These are phyloP conservation scores for Globisporangium polare DNA, from an alignment of 352 stramenopile species.

Conservation along the genomic window DNA sequence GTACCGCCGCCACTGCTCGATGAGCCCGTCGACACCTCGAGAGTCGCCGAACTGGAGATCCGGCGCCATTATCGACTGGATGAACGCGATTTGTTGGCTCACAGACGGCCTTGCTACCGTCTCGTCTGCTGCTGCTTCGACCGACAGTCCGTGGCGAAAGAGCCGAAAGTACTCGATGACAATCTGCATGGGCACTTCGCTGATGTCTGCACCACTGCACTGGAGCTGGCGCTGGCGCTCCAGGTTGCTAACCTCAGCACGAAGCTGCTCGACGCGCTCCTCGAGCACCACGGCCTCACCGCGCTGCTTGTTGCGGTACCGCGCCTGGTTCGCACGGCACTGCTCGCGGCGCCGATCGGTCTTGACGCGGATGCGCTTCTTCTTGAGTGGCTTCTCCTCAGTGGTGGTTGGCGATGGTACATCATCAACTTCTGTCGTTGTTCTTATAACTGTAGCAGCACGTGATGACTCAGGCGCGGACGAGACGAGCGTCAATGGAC, in stretches of 20 bases:
- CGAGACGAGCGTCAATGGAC: background rate
- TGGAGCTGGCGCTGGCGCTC: conserved; percentile 16
- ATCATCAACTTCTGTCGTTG: background rate
- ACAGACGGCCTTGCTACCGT: background rate
- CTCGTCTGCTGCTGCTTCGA: background rate
- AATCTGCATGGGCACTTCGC: conserved; percentile 11
- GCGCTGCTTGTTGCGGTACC: conserved; percentile 52
- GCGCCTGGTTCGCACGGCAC: conserved; percentile 50
- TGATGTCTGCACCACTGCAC: conserved; percentile 1
- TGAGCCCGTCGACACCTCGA: conserved; percentile 11
- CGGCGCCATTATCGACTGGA: conserved; percentile 11
- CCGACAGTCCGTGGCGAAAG: conserved; percentile 18
- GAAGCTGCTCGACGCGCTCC: conserved; percentile 26
- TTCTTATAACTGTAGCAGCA: too few species aligned
- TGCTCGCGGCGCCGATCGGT: conserved; percentile 47
- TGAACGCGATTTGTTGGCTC: conserved; percentile 14
- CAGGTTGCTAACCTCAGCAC: conserved; percentile 29
- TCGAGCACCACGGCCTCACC: conserved; percentile 29
- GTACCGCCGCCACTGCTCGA: conserved; percentile 17
- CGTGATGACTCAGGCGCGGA: background rate
- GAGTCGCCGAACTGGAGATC: conserved; percentile 9
- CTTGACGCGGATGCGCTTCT: conserved; percentile 36
- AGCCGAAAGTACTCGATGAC: conserved; percentile 20
- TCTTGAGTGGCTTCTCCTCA: conserved; percentile 12
- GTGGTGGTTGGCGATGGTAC: background rate